Percentiles rank a stretch among this genome's conserved stretches.
These are phyloP conservation scores for Adansonia grandidieri DNA, from an alignment of 441 rosid genomes.

Conservation along the genomic window DNA sequence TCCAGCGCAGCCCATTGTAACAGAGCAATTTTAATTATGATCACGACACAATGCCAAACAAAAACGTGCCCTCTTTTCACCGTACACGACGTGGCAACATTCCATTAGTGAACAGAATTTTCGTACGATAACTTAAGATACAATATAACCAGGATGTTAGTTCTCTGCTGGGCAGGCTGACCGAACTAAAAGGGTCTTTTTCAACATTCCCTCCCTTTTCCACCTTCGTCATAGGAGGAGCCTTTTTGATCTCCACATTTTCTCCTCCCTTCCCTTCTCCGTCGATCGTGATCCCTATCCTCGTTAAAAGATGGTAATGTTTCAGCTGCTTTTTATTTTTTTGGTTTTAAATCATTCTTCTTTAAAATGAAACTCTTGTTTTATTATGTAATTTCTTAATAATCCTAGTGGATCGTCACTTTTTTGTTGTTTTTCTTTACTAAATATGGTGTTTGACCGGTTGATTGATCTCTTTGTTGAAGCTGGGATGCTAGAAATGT, in stretches of 20 bases:
- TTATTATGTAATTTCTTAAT: neutral
- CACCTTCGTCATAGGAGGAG: conserved; percentile 32
- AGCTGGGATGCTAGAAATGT: neutral
- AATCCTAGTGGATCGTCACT: conserved; percentile 10
- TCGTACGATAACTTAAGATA: conserved; percentile 21
- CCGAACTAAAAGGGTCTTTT: conserved; percentile 31
- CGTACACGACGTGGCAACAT: conserved; percentile 35
- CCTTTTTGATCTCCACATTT: conserved; percentile 20
- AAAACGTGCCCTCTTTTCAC: conserved; percentile 1
- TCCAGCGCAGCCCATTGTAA: neutral
- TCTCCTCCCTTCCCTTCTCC: conserved; percentile 26
- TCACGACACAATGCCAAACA: neutral
- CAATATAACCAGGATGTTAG: conserved; percentile 17
- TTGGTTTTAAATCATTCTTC: too few relatives aligned
- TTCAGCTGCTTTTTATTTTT: neutral
- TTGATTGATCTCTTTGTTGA: neutral
- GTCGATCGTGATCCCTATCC: conserved; percentile 20
- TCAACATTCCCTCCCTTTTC: neutral
- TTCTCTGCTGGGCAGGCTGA: conserved; percentile 17
- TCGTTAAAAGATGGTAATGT: conserved; percentile 35
- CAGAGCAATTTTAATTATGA: neutral
- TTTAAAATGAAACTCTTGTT: neutral
- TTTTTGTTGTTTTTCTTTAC: neutral
- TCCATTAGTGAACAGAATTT: conserved; percentile 14
- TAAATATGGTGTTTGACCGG: conserved; percentile 23